A percentile compares a stretch with the other conserved stretches of the same genome.
phyloP scores from a whole-genome alignment of 805 yeast species.

The Wickerhamomyces ciferrii region DNA sequence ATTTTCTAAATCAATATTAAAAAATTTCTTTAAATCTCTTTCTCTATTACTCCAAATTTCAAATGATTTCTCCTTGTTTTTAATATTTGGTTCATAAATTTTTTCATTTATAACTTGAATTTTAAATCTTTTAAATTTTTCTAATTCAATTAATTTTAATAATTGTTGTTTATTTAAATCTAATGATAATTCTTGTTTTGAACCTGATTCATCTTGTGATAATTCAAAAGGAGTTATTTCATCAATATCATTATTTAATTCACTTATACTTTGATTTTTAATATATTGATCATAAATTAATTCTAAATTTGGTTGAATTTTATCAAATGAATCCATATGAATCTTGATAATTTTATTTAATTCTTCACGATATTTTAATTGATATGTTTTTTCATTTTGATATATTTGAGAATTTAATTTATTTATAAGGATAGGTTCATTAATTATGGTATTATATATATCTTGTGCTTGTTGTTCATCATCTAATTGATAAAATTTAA shows the following conservation, averaged over 20 bases:
- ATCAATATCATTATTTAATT: constrained; percentile 11
- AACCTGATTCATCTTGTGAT: constrained; percentile 3
- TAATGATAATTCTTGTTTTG: background rate
- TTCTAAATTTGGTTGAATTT: constrained; percentile 11
- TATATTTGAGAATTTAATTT: background rate
- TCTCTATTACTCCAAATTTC: constrained; percentile 18
- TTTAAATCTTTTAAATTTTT: constrained; percentile 14
- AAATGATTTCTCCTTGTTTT: constrained; percentile 7
- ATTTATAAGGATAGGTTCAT: background rate
- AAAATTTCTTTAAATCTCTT: constrained; percentile 17
- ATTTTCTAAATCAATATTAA: constrained; percentile 13
- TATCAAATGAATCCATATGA: constrained; percentile 7
- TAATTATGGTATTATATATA: background rate
- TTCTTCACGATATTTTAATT: constrained; percentile 4
- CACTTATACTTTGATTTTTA: constrained; percentile 6
- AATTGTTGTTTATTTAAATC: constrained; percentile 13
- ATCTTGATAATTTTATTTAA: constrained; percentile 1
- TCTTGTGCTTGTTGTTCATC: background rate
- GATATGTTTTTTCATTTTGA: constrained; percentile 11
- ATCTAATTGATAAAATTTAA: background rate
- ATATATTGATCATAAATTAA: constrained; percentile 10
- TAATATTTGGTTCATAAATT: constrained; percentile 13
- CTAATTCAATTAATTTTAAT: constrained; percentile 11
- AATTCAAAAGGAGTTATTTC: constrained; percentile 10
- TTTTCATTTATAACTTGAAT: constrained; percentile 13